Evolutionary conservation across 495 filamentous ascomycete species (phyloP), one percentile per base, ranked within the genome.

Genomic region (Penicillium ochrochloron): DNA sequence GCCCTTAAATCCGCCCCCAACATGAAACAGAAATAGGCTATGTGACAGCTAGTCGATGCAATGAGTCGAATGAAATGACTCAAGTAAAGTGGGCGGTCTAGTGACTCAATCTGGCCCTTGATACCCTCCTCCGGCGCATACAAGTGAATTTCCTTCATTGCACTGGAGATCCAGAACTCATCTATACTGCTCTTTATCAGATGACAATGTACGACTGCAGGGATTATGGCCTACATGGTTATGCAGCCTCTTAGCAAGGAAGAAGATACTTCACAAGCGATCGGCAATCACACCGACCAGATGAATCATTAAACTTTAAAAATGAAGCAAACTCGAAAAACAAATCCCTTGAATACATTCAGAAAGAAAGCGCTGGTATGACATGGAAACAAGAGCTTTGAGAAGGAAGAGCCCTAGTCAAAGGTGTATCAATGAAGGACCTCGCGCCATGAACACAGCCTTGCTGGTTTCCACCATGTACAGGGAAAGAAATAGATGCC

Each of bases 391-490:
- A 62, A 57, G 37, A 64, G 34, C 21, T 48, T 55, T 51, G 44
- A 29, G 41, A 55, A 63, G 19, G 57, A 56, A 35, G 50, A 23
- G 15, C 57, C 59, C 44, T 23, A 12, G 46, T 41, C 11, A 37
- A 57, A 46, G 54, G 29, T 23, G 23, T 50, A 56, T 48, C 11
- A 61, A 64, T 44, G 46, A 64, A 52, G 56, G 48, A 42, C 37
- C 48, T 29, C 46, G 50, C 58, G 53, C 64, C 64, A 72, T 66
- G 59, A 65, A 66, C 60, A 61, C 57, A 55, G 61, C 57, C 64
- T 64, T 64, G 44, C 56, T 70, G 63, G 62, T 67, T 68, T 64
- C 64, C 70, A 75, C 71, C 70, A 76, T 76, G 63, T 76, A 73
- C 72, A 76, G 58, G 59, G 41, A 67, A 71, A 61, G 62, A 17